Conservation (phyloP, 768 basidiomycete species). For the Paxillus rubicundulus region DNA sequence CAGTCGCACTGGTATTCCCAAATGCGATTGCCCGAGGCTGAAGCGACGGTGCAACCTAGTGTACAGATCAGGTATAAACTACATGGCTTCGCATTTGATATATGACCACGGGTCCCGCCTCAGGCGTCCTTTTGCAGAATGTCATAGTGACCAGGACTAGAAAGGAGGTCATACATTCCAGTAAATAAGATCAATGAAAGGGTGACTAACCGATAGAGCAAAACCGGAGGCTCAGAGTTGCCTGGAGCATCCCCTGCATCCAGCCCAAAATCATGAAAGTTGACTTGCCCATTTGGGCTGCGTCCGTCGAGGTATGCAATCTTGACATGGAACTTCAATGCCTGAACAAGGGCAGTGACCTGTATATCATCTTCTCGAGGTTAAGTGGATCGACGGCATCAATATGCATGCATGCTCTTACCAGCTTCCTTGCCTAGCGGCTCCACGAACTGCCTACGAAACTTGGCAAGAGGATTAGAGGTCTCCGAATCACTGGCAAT, state of each 20-base stretch:
- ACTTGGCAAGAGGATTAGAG: conserved; percentile 53
- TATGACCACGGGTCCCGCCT: neutral
- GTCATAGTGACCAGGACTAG: conserved; percentile 88
- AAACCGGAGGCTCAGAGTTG: conserved; percentile 50
- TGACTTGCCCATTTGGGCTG: conserved; percentile 46
- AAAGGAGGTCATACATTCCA: neutral
- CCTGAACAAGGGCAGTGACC: conserved; percentile 71
- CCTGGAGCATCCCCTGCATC: conserved; percentile 32
- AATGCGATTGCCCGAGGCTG: too few species aligned
- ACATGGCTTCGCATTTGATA: conserved; percentile 2
- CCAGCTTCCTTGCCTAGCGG: conserved; percentile 77
- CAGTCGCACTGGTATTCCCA: neutral
- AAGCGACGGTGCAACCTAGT: too few species aligned
- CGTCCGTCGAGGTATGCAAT: conserved; percentile 82
- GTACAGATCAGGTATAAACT: neutral
- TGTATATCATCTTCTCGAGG: conserved; percentile 67
- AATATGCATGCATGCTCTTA: conserved; percentile 17
- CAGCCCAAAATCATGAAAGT: conserved; percentile 65
- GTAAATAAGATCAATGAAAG: neutral
- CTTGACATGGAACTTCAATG: conserved; percentile 62
- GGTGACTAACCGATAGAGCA: conserved; percentile 69
- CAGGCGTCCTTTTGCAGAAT: conserved; percentile 37
- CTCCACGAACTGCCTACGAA: conserved; percentile 79
- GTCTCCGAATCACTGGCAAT: conserved; percentile 41
- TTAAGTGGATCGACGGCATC: neutral